A percentile compares a stretch with the other conserved stretches of the same genome.
These are phyloP conservation scores for Penicillium subrubescens DNA, from an alignment of 495 filamentous ascomycete species.

Conservation along the genomic window DNA sequence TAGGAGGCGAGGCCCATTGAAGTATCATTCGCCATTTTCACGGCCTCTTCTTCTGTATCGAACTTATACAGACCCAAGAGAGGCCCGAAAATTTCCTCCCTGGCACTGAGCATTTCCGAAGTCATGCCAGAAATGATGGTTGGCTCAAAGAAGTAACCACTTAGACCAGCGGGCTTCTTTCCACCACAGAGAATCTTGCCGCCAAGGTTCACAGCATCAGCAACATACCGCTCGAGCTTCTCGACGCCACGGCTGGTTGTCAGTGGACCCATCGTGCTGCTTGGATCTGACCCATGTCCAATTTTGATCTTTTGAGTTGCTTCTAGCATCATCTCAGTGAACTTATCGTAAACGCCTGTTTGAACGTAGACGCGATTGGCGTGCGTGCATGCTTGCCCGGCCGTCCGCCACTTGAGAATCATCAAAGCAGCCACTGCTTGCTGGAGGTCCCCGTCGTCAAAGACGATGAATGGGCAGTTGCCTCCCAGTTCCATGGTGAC, in stretches of 20 bases:
- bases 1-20: not conserved
- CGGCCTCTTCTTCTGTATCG: not conserved
- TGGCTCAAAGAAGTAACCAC: not conserved
- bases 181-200: not conserved
- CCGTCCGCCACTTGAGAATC: not conserved
- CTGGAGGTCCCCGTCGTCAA: not conserved
- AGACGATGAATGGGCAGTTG: conserved; percentile 58
- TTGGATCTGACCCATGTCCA: not conserved
- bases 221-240: not conserved
- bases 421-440: not conserved
- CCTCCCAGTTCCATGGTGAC: conserved; percentile 67
- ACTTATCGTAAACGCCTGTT: not conserved
- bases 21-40: not conserved
- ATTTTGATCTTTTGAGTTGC: not conserved
- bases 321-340: not conserved
- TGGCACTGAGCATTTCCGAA: not conserved
- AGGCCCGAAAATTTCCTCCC: not conserved
- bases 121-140: not conserved
- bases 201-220: not conserved
- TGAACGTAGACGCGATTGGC: not conserved
- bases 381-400: not conserved
- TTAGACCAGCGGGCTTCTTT: not conserved
- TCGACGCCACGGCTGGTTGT: not conserved
- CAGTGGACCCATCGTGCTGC: not conserved
- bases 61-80: not conserved